phyloP scores from a whole-genome alignment of 352 stramenopile genomes.

The Phytopythium litorale region DNA sequence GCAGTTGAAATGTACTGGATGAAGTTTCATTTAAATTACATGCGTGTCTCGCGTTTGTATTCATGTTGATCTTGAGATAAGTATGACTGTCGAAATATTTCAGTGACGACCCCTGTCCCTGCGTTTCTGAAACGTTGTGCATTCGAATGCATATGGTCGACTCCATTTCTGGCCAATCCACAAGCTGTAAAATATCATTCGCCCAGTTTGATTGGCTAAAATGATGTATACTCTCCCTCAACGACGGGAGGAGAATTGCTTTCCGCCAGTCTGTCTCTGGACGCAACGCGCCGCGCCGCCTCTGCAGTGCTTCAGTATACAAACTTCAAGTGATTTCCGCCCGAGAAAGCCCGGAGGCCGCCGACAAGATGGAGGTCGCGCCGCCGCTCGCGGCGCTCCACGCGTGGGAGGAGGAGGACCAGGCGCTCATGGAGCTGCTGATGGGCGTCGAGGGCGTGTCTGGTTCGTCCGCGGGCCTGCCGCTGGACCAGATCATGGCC shows the following conservation, averaged over 20 bases:
- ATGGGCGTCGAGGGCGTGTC: slow-evolving; percentile 12
- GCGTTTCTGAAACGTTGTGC: background rate
- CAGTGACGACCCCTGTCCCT: background rate
- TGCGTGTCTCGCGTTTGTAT: no score
- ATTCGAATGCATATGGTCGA: background rate
- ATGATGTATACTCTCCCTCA: background rate
- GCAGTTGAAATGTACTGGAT: background rate
- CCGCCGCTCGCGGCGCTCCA: background rate
- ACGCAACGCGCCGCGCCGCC: background rate
- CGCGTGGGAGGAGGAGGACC: slow-evolving; percentile 30
- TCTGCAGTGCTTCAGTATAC: background rate
- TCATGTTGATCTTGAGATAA: no score
- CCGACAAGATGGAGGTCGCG: slow-evolving; percentile 1
- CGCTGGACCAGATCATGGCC: slow-evolving; percentile 8
- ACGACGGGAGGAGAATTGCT: no score
- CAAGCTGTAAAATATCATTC: background rate
- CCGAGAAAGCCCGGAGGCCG: slow-evolving; percentile 5
- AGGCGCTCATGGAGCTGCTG: slow-evolving; percentile 29
- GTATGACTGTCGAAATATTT: background rate
- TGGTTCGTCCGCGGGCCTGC: background rate
- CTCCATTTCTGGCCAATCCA: background rate
- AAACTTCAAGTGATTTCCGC: background rate
- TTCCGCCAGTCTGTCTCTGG: background rate
- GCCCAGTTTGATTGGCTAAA: background rate
- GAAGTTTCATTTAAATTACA: no score